phyloP scores from a whole-genome alignment of 2,329 filamentous ascomycete species.

The Neoarthrinium moseri region DNA sequence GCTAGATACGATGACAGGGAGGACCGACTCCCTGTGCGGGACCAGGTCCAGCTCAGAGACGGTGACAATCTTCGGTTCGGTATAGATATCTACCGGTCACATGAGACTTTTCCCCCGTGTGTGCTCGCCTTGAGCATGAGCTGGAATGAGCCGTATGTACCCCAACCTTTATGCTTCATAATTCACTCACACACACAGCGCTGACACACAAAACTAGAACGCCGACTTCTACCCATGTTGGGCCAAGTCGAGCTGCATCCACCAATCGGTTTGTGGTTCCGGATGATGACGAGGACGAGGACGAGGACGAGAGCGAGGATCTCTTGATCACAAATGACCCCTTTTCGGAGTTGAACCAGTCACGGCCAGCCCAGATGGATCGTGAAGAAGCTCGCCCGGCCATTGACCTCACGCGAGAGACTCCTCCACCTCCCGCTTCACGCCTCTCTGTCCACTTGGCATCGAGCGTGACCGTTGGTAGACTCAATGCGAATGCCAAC shows the following conservation, averaged over 20 bases:
- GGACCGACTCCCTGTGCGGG: conserved; percentile 17
- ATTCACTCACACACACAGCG: background rate
- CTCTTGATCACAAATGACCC: no score
- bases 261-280: conserved; percentile 6
- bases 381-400: no score
- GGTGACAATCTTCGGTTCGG: conserved; percentile 39
- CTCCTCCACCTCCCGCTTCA: no score
- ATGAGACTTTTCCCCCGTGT: conserved; percentile 36
- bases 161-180: background rate
- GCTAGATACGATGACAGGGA: conserved; percentile 15
- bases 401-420: no score
- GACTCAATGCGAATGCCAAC: no score
- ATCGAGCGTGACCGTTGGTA: no score
- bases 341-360: no score
- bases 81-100: conserved; percentile 34
- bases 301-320: background rate
- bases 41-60: conserved; percentile 21
- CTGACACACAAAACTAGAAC: no score
- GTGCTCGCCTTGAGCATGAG: conserved; percentile 31
- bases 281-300: conserved; percentile 6
- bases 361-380: no score
- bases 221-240: background rate
- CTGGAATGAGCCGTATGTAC: conserved; percentile 1
- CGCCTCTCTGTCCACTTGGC: no score
- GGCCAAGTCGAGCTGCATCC: background rate